Evolutionary conservation across 306 rosid species (phyloP).

Genomic region (Alnus glutinosa): DNA sequence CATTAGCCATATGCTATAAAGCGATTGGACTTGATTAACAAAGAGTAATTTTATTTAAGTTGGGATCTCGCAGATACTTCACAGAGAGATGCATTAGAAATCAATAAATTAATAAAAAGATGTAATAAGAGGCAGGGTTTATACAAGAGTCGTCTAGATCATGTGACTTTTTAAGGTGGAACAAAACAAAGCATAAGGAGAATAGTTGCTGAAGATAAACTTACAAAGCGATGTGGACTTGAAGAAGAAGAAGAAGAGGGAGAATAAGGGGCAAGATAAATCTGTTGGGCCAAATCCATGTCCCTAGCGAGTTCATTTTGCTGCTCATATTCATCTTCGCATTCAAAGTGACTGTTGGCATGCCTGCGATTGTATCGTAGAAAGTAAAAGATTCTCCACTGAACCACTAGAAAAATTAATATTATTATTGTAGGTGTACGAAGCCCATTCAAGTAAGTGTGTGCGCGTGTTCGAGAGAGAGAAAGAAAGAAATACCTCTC

Average conservation of each 20-base stretch:
- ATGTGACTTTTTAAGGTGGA: too few relatives aligned
- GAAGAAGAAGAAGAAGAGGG: conserved; percentile 26
- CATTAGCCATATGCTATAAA: not conserved
- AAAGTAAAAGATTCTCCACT: not conserved
- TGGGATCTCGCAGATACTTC: not conserved
- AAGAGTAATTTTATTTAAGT: not conserved
- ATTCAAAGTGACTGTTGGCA: conserved; percentile 60
- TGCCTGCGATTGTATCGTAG: conserved; percentile 45
- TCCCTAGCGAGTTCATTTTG: conserved; percentile 38
- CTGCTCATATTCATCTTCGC: conserved; percentile 21
- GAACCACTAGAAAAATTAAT: not conserved
- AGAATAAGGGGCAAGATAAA: conserved; percentile 33
- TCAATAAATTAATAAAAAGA: too few relatives aligned
- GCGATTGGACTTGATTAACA: too few relatives aligned
- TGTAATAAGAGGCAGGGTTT: not conserved
- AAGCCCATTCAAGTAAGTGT: not conserved
- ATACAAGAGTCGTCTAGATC: not conserved
- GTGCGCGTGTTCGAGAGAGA: not conserved
- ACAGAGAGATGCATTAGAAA: not conserved
- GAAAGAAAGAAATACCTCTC: conserved; percentile 35
- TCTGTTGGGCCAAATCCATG: conserved; percentile 42
- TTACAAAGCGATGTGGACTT: conserved; percentile 16
- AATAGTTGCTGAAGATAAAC: not conserved
- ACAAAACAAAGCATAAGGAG: not conserved
- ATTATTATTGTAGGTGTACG: not conserved